Conservation (phyloP, 306 rosid genomes). For the Begonia peltatifolia region DNA sequence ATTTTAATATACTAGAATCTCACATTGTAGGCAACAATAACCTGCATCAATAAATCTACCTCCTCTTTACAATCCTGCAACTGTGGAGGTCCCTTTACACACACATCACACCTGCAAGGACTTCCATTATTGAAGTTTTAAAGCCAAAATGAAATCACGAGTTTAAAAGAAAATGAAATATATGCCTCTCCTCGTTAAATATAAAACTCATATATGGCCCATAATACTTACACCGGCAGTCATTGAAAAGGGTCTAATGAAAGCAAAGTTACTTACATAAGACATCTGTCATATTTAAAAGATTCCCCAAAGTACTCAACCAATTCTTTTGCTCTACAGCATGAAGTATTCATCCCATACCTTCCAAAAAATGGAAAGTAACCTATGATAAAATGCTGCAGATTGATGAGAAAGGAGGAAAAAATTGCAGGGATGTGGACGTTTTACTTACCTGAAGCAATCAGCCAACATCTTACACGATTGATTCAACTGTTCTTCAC, state of each 20-base stretch:
- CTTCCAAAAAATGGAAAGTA: slow-evolving; percentile 21
- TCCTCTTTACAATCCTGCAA: slow-evolving; percentile 63
- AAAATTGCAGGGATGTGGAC: slow-evolving; percentile 9
- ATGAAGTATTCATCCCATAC: slow-evolving; percentile 72
- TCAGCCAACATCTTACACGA: slow-evolving; percentile 79
- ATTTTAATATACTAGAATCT: not conserved
- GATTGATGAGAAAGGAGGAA: not conserved
- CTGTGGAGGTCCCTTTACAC: slow-evolving; percentile 65
- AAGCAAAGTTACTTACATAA: slow-evolving; percentile 37
- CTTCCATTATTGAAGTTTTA: not conserved
- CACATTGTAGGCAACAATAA: slow-evolving; percentile 42
- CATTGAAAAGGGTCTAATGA: not conserved
- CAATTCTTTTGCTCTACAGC: slow-evolving; percentile 67
- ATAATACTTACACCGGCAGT: not conserved
- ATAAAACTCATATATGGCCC: not conserved
- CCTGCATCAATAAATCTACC: slow-evolving; percentile 44
- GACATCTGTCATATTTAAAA: slow-evolving; percentile 47
- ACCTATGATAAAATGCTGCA: not conserved
- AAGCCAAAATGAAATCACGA: not conserved
- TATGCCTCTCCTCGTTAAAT: not conserved
- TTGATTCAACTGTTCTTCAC: slow-evolving; percentile 55
- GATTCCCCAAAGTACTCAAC: slow-evolving; percentile 88
- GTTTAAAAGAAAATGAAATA: not conserved
- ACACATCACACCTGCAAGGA: slow-evolving; percentile 69
- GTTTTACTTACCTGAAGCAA: slow-evolving; percentile 62